Base-by-base conservation (phyloP, 768 basidiomycete genomes). In the Scleroderma bovista region DNA sequence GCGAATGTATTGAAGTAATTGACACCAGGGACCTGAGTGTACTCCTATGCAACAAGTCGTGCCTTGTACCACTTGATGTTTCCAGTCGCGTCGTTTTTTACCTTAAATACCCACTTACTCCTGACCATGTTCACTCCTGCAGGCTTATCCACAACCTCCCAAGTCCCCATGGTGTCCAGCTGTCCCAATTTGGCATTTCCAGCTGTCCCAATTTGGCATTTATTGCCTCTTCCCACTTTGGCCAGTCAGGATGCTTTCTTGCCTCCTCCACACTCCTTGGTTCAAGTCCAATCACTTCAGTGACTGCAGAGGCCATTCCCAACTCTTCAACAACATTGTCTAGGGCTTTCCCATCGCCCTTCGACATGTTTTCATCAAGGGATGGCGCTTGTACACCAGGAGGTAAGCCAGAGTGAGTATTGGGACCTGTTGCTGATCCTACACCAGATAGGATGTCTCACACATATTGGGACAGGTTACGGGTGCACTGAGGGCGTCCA, bases 31-130 rank as follows among this genome's bases (percentile, higher is more conserved):
- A 29, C 26, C 9, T 29, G 26, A 5, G 9, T 29, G 26, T 29
- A 29, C 5, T 9, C 26, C 26, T 29, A 9, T 29, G 26, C 26
- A 1, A 76, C 72, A 1, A 77, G 64, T 16, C 70, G 51, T 12
- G 65, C 74, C 57, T 77, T 75, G 59, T 52, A 45, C 2, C 17
- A 15, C 20, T 47, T 13, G 0, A 56, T 41, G 2, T 53, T 29
- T 2, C 51, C 46, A 1, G 32, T 10, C 10, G 39, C 37, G 15
- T 26, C 43, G 7, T 45, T 50, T 7, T 56, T 56, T 17, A 41
- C 38, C 1, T 20, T 23, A 12, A 44, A 53, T 2, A 22, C 16
- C 55, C 51, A 56, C 5, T 29, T 29, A 29, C 26, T 32, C 1
- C 53, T 26, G 6, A 57, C 49, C 15, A 49, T 6, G 2, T 51